Conservation (phyloP, 805 yeast species). For the Saturnispora bothae region DNA sequence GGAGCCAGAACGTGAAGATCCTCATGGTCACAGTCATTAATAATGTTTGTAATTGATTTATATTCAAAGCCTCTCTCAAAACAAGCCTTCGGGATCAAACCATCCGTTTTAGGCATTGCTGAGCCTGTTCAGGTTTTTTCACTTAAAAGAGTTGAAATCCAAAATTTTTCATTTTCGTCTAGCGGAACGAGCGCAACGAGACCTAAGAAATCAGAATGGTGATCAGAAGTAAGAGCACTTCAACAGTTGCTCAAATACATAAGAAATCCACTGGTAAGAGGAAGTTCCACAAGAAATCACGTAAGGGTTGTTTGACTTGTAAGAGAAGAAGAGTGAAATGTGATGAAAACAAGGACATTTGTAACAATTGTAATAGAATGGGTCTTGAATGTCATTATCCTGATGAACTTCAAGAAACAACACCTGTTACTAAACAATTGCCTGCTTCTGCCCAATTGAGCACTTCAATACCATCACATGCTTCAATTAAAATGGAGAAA, state of each 20-base stretch:
- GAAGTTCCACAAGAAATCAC: slow-evolving; percentile 79
- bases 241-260: slow-evolving; percentile 12
- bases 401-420: background rate
- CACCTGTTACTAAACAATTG: background rate
- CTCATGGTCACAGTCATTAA: slow-evolving; percentile 90
- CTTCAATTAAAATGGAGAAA: slow-evolving; percentile 2
- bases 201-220: background rate
- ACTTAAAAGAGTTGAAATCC: background rate
- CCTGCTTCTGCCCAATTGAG: background rate
- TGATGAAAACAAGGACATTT: slow-evolving; percentile 74
- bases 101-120: slow-evolving; percentile 1
- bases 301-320: slow-evolving; percentile 84
- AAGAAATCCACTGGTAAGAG: slow-evolving; percentile 56
- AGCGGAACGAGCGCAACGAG: slow-evolving; percentile 12
- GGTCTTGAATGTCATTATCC: slow-evolving; percentile 64
- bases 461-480: no score
- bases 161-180: background rate
- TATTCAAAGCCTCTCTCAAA: no score
- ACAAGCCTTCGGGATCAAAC: no score
- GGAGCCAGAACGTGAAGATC: slow-evolving; percentile 84
- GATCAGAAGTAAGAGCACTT: no score
- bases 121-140: background rate
- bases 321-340: slow-evolving; percentile 86
- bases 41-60: no score
- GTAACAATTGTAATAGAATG: slow-evolving; percentile 72